A percentile compares a stretch with the other conserved stretches of the same genome.
phyloP scores from a whole-genome alignment of 2,329 filamentous ascomycete species.

The Sclerotinia minor region DNA sequence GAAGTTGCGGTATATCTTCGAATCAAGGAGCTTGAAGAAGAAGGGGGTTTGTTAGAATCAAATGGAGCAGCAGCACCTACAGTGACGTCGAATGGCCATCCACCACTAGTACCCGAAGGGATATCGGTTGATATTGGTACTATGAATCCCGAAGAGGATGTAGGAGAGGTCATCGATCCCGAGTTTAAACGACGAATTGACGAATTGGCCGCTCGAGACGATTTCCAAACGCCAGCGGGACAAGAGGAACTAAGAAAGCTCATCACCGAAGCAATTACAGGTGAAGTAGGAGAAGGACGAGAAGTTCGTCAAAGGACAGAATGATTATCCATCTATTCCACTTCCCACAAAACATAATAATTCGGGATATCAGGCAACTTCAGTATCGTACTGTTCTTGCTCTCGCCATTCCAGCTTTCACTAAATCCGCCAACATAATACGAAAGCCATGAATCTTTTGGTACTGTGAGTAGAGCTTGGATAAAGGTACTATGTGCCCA shows the following conservation, averaged over 20 bases:
- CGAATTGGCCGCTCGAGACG: constrained; percentile 77
- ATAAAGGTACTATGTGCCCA: constrained; percentile 55
- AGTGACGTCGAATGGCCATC: constrained; percentile 34
- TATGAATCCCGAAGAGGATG: constrained; percentile 64
- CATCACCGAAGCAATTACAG: constrained; percentile 76
- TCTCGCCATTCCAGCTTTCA: constrained; percentile 47
- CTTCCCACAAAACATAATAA: constrained; percentile 63
- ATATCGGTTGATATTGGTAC: constrained; percentile 76
- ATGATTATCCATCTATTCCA: constrained; percentile 46
- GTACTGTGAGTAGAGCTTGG: constrained; percentile 48
- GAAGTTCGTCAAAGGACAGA: constrained; percentile 63
- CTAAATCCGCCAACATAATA: constrained; percentile 55
- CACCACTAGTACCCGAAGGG: constrained; percentile 71
- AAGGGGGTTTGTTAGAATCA: background rate
- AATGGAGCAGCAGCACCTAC: background rate
- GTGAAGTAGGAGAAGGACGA: constrained; percentile 64
- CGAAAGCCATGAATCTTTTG: constrained; percentile 55
- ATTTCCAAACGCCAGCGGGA: constrained; percentile 78
- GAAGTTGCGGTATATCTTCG: constrained; percentile 71
- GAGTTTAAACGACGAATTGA: constrained; percentile 86
- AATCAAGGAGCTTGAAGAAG: constrained; percentile 39
- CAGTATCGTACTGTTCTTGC: constrained; percentile 55
- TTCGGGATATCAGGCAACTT: constrained; percentile 51
- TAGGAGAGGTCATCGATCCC: constrained; percentile 69
- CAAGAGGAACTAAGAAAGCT: constrained; percentile 77